phyloP scores from a whole-genome alignment of 129 eudicot species.

The Calendula officinalis region DNA sequence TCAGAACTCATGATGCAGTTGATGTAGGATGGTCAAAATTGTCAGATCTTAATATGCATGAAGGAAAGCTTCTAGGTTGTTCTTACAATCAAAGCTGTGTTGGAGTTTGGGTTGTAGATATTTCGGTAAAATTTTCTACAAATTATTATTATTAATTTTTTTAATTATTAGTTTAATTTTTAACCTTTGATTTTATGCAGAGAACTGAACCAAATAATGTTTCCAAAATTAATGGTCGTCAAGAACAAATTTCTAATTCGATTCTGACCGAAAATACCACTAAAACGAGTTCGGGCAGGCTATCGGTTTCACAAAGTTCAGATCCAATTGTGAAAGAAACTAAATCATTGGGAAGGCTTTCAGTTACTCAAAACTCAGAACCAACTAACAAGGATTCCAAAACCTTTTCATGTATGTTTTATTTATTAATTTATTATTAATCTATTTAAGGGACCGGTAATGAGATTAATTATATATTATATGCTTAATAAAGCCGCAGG shows the following conservation, averaged over 20 bases:
- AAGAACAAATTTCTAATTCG: constrained; percentile 54
- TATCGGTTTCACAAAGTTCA: constrained; percentile 66
- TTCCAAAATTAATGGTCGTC: constrained; percentile 50
- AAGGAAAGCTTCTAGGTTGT: constrained; percentile 98
- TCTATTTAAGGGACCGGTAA: neutral
- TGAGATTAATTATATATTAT: constrained; percentile 11
- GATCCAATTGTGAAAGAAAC: constrained; percentile 68
- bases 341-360: constrained; percentile 62
- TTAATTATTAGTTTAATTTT: constrained; percentile 13
- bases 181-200: constrained; percentile 44
- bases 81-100: constrained; percentile 99
- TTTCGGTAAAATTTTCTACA: constrained; percentile 56
- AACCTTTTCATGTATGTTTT: constrained; percentile 58
- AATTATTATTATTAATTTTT: constrained; percentile 5
- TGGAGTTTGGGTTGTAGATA: constrained; percentile 98
- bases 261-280: constrained; percentile 48
- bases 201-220: constrained; percentile 65
- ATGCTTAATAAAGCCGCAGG: constrained; percentile 57
- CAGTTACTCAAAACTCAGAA: constrained; percentile 59
- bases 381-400: constrained; percentile 54
- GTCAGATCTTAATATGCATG: constrained; percentile 90
- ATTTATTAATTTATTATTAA: neutral
- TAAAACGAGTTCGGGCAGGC: constrained; percentile 58
- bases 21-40: constrained; percentile 98
- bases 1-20: constrained; percentile 86